phyloP scores from a whole-genome alignment of 257 asterid species.

The Scutellaria baicalensis region DNA sequence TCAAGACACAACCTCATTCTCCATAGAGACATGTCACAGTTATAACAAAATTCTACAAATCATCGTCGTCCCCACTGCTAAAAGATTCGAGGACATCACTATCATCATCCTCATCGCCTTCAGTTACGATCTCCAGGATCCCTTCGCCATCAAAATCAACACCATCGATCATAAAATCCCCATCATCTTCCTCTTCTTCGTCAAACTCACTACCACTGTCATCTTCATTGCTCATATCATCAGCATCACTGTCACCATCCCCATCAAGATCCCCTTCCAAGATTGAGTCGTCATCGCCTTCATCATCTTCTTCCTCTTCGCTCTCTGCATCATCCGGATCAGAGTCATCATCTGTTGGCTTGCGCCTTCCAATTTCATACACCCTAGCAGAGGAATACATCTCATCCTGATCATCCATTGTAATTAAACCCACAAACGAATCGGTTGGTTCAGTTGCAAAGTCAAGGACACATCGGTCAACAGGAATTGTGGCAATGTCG shows the following conservation, averaged over 20 bases:
- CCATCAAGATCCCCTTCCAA: slow-evolving; percentile 54
- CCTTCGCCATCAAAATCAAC: slow-evolving; percentile 56
- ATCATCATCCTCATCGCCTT: slow-evolving; percentile 74
- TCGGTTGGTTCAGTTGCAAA: slow-evolving; percentile 91
- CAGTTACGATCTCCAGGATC: slow-evolving; percentile 57
- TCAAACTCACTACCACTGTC: slow-evolving; percentile 56
- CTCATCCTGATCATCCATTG: slow-evolving; percentile 94
- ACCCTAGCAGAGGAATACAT: slow-evolving; percentile 95
- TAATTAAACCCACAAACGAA: slow-evolving; percentile 84
- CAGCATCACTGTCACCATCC: slow-evolving; percentile 71
- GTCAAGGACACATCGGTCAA: slow-evolving; percentile 93
- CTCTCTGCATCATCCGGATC: slow-evolving; percentile 97
- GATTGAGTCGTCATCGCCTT: slow-evolving; percentile 62
- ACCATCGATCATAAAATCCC: slow-evolving; percentile 62
- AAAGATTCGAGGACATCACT: slow-evolving; percentile 54
- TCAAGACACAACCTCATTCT: slow-evolving; percentile 4
- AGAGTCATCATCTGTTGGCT: slow-evolving; percentile 90
- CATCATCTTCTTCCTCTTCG: slow-evolving; percentile 85
- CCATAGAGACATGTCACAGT: background rate
- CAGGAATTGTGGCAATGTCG: slow-evolving; percentile 86
- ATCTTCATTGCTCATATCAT: slow-evolving; percentile 62
- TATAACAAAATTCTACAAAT: slow-evolving; percentile 13
- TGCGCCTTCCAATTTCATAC: slow-evolving; percentile 86
- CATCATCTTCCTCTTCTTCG: slow-evolving; percentile 82
- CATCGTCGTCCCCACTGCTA: slow-evolving; percentile 77